Evolutionary conservation across 1,139 yeast genomes (phyloP), one percentile per base, ranked within the genome.

Genomic region (Scheffersomyces quercinus): DNA sequence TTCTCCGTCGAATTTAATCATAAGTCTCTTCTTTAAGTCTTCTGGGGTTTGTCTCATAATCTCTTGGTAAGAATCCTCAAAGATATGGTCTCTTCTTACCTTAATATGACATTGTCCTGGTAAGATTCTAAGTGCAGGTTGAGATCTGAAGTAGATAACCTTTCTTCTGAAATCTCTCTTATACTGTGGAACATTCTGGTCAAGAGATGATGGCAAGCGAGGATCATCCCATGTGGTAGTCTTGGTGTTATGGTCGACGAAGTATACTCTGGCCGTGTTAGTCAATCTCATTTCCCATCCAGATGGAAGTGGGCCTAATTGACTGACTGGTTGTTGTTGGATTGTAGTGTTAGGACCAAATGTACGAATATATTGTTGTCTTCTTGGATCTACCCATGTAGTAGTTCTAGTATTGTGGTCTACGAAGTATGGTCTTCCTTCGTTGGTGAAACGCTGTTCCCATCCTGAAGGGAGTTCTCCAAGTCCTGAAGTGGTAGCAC

Each of bases 281-380:
- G 99, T 95, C 60, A 95, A 80, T 68, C 99, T 86, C 99, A 93
- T 93, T 73, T 93, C 99, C 99, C 99, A 93, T 43, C 99, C 99
- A 42, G 93, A 83, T 41, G 99, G 99, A 59, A 93, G 77, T 42
- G 99, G 99, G 9, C 99, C 99, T 64, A 93, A 78, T 65, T 95
- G 98, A 41, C 96, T 87, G n/a, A 93, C 97, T 29, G 99, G 97
- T 70, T 93, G 99, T 58, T 95, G 98, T 69, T 90, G 97, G 53
- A 91, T 88, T 11, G 97, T 89, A 16, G 89, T 81, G 52, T 85
- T 83, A 56, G 88, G 89, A 31, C 96, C 97, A 65, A 88, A 90
- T 51, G 96, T 90, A 64, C 98, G 87, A 56, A 93, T 95, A 66
- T 90, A 93, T 72, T 93, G 99, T 69, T 93, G 99, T 68, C 99